Base-by-base conservation (phyloP, 331 rosid species). In the Malus hybrid region DNA sequence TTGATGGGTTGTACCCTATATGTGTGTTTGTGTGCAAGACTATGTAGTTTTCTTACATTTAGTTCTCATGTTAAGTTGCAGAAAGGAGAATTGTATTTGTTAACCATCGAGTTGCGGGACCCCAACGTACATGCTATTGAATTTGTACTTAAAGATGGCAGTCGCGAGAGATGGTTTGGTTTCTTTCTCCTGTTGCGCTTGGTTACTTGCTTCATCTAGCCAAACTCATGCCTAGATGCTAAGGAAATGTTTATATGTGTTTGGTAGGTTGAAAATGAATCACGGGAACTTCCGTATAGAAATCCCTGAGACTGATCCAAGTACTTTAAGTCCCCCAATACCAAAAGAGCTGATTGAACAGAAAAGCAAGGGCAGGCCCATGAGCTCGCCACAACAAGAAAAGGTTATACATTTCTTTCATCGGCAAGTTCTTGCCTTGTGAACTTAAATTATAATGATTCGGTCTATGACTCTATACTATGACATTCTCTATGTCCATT, bases 91-190 rank as follows among this genome's bases (percentile, higher is more conserved):
- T 57, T 74, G 11, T 79, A 82, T 60, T 22, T 78, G 59, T 62
- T 82, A 27, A 70, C 80, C 70, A 74, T 82, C 20, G 83, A 82
- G 56, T 78, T 78, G 80, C 69, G 80, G 63, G 86, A 82, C 46
- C 83, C 83, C 68, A 70, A 78, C 1, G 59, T 79, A 16, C 77
- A 75, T 59, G 78, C 80, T 33, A 39, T 83, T 71, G 80, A 83
- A 20, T 83, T 79, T 83, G 83, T 83, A 75, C 67, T 83, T 31
- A 83, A 83, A 70, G 83, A 83, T 66, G 80, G 83, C 57, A 33
- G 16, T 65, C 65, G 55, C 1, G 69, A 82, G 42, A 75, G 71
- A 82, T 82, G 83, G 83, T 82, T 69, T 59, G 66, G 83, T 46
- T 59, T 60, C 55, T 63, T 29, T 34, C 77, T 7, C 24, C 13